Base-by-base conservation (phyloP, 805 yeast species). In the Metschnikowia arizonensis region DNA sequence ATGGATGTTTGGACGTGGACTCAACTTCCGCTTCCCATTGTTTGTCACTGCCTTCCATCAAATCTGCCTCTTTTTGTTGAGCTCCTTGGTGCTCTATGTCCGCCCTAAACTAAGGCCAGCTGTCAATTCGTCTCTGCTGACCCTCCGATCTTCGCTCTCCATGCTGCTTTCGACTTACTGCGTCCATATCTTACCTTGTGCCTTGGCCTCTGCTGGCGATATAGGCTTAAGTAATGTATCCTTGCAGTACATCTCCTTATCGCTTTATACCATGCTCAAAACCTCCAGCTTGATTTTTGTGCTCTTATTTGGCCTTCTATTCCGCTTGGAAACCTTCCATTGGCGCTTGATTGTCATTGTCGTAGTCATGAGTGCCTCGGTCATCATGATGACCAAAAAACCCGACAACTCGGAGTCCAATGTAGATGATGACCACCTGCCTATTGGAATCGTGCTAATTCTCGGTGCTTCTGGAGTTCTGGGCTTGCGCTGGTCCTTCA, bases 401-500 rank as follows among this genome's bases (percentile, higher is more conserved):
- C 66, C 66, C 28, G 48, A 49, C 12, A 53, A 59, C 32, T 42
- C 40, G 1, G 25, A 40, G 8, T 52, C 54, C 5, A 49, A 43
- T 46, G 58, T 43, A 62, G 25, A 48, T 24, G 48, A 54, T 9
- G 54, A 52, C 40, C 45, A 48, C 47, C 64, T 46, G 45, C 58
- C 50, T 30, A 10, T 83, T 1, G 98, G 99, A 1, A 80, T 88
- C 18, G 43, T 80, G 1, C 66, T 89, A 23, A 97, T 91, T 1
- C 66, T 93, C 24, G 66, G 77, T 1, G 90, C 96, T 3, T 80
- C 95, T 2, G 76, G 85, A 60, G 76, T 88, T 67, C 83, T 93
- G 12, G 99, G 99, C 0, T 68, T 93, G 42, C 77, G 99, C 51
- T 93, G 99, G 99, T 91, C 96, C 1, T 78, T 90, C 50, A 89